phyloP scores from a whole-genome alignment of 2,329 filamentous ascomycete species.

The Pseudogymnoascus sp. region DNA sequence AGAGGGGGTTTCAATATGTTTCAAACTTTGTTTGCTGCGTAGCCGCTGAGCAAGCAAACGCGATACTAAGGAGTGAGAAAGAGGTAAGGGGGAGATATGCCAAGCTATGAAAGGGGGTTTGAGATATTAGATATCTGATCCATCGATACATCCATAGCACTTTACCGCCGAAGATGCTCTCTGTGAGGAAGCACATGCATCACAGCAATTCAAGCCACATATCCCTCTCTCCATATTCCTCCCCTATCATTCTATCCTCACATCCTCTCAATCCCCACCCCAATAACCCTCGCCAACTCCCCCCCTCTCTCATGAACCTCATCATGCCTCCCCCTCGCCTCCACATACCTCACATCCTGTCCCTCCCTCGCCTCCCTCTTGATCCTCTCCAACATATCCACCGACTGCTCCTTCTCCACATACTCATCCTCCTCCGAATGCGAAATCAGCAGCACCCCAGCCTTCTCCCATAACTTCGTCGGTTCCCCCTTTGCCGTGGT shows the following conservation, averaged over 20 bases:
- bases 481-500: conserved; percentile 14
- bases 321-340: conserved; percentile 54
- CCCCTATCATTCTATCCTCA: neutral
- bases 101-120: too few species aligned
- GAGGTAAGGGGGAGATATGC: too few species aligned
- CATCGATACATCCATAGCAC: too few species aligned
- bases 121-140: too few species aligned
- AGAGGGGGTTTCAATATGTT: too few species aligned
- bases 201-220: too few species aligned
- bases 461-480: conserved; percentile 11
- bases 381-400: conserved; percentile 20
- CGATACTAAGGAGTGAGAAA: too few species aligned
- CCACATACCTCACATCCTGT: conserved; percentile 25
- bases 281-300: conserved; percentile 44
- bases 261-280: conserved; percentile 13
- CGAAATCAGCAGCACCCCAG: conserved; percentile 15
- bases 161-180: too few species aligned
- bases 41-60: too few species aligned
- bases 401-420: conserved; percentile 22
- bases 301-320: conserved; percentile 53
- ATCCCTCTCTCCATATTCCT: too few species aligned
- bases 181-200: too few species aligned
- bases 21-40: too few species aligned
- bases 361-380: conserved; percentile 24
- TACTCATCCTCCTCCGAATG: conserved; percentile 37